These are phyloP conservation scores for Alternaria alternata DNA, from an alignment of 2,329 filamentous ascomycete genomes.

Conservation along the genomic window DNA sequence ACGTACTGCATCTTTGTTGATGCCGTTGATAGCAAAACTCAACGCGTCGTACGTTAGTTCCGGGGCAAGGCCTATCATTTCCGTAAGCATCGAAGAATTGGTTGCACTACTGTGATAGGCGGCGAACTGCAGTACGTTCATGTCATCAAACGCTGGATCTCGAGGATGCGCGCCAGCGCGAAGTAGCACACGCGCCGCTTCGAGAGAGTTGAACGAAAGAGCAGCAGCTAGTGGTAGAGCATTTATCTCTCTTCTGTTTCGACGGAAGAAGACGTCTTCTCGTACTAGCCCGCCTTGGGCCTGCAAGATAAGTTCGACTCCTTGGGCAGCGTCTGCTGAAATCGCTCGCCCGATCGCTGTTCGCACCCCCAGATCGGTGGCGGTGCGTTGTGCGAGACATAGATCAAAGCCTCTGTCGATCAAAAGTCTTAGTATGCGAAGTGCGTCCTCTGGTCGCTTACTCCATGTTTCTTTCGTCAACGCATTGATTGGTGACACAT, in stretches of 20 bases:
- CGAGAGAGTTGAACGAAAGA: conserved; percentile 19
- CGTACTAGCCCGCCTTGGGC: conserved; percentile 21
- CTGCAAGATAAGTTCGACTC: conserved; percentile 27
- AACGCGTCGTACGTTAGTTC: conserved; percentile 29
- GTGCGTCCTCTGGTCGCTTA: conserved; percentile 27
- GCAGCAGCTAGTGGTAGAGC: conserved; percentile 26
- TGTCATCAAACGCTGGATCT: conserved; percentile 27
- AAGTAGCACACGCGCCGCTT: conserved; percentile 23
- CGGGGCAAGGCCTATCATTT: conserved; percentile 25
- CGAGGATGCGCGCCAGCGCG: conserved; percentile 27
- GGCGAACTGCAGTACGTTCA: conserved; percentile 27
- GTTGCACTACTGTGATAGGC: conserved; percentile 22
- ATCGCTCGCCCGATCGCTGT: conserved; percentile 26
- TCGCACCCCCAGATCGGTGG: conserved; percentile 22
- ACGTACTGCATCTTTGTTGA: conserved; percentile 23
- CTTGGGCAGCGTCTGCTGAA: conserved; percentile 27
- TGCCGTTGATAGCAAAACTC: conserved; percentile 24
- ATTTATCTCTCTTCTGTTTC: conserved; percentile 27
- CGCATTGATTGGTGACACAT: conserved; percentile 24
- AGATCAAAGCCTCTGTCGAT: conserved; percentile 23
- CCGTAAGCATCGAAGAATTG: conserved; percentile 21
- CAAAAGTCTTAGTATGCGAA: conserved; percentile 27
- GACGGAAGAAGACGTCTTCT: conserved; percentile 26
- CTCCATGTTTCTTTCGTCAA: conserved; percentile 32
- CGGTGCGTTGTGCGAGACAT: conserved; percentile 23